Conservation (phyloP, 1,139 yeast genomes). For the Taiozyma sp. region DNA sequence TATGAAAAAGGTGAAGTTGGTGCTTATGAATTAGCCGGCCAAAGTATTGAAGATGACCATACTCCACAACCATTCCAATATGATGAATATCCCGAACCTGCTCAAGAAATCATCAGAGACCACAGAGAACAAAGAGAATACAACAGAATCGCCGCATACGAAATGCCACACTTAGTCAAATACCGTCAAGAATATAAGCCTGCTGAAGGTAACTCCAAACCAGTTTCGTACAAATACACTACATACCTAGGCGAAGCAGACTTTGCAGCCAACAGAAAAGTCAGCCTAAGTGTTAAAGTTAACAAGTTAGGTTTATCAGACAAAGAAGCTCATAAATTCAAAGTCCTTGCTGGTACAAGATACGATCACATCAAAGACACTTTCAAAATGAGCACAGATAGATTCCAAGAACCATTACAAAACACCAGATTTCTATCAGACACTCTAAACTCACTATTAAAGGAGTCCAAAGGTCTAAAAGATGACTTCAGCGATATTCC, state of each 20-base stretch:
- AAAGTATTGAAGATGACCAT: constrained; percentile 29
- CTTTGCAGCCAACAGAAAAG: constrained; percentile 66
- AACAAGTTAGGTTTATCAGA: constrained; percentile 48
- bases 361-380: constrained; percentile 58
- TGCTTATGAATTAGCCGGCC: constrained; percentile 27
- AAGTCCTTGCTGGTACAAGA: constrained; percentile 74
- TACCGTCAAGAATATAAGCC: constrained; percentile 64
- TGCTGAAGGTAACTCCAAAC: constrained; percentile 36
- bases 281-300: constrained; percentile 53
- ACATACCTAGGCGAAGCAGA: constrained; percentile 66
- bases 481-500: constrained; percentile 76
- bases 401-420: constrained; percentile 76
- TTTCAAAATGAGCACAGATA: constrained; percentile 59
- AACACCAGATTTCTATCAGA: constrained; percentile 74
- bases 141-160: constrained; percentile 84
- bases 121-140: constrained; percentile 61
- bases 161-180: constrained; percentile 78
- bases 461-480: constrained; percentile 59
- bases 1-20: constrained; percentile 35
- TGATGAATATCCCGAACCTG: constrained; percentile 59
- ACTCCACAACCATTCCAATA: constrained; percentile 20
- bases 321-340: constrained; percentile 65
- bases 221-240: constrained; percentile 65
- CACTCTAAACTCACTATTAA: constrained; percentile 54
- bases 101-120: constrained; percentile 56